Percentiles rank a stretch among this genome's conserved stretches.
Conservation (phyloP, 2,329 filamentous ascomycete genomes). For the Colletotrichum lini region DNA sequence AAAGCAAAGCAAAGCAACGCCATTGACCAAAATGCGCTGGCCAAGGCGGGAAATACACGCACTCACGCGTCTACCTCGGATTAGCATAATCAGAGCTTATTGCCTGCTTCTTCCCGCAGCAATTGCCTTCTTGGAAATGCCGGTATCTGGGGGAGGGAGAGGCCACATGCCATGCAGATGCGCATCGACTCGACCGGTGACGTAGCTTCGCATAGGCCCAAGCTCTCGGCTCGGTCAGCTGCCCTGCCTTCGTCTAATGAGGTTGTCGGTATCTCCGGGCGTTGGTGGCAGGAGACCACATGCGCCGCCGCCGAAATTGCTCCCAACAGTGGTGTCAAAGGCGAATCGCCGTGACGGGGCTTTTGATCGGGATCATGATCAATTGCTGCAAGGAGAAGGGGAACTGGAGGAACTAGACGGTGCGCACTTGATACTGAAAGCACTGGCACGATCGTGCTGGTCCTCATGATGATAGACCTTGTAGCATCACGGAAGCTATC, state of each 20-base stretch:
- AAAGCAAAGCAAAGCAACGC: background rate
- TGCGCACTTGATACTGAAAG: too few relatives aligned
- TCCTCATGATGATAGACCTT: too few relatives aligned
- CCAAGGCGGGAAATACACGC: too few relatives aligned
- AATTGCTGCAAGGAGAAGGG: background rate
- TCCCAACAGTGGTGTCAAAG: background rate
- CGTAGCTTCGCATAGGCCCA: constrained; percentile 14
- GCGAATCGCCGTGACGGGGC: background rate
- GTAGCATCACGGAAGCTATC: too few relatives aligned
- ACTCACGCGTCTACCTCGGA: background rate
- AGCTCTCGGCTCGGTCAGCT: constrained; percentile 28
- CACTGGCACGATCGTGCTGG: background rate
- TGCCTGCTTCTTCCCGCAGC: background rate
- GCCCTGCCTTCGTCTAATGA: constrained; percentile 16
- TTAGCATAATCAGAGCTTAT: background rate
- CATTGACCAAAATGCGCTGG: background rate
- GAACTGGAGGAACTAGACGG: background rate
- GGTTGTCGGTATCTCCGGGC: constrained; percentile 29
- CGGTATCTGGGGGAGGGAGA: background rate
- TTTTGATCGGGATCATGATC: constrained; percentile 2
- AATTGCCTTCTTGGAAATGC: background rate
- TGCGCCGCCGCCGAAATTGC: constrained; percentile 20
- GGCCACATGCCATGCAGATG: background rate
- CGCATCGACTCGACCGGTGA: constrained; percentile 1
- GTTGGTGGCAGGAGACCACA: constrained; percentile 12